These are phyloP conservation scores for Quercus lobata DNA, from an alignment of 331 rosid genomes.

Conservation along the genomic window DNA sequence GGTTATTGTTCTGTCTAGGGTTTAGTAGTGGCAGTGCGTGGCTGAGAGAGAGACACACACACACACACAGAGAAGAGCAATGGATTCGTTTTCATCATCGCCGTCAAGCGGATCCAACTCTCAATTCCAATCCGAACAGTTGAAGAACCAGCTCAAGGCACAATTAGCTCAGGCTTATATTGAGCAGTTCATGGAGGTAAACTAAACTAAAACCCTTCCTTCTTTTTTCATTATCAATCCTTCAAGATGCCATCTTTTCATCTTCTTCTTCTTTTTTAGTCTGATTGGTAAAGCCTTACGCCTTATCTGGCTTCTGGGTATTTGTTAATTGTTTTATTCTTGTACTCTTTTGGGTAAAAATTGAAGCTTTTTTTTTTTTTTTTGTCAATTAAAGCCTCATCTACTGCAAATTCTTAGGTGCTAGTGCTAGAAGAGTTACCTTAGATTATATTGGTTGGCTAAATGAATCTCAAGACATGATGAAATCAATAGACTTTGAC, in stretches of 20 bases:
- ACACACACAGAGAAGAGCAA: background rate
- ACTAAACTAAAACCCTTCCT: background rate
- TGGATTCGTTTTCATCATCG: conserved; percentile 90
- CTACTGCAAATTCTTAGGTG: background rate
- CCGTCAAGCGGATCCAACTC: conserved; percentile 47
- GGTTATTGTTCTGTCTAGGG: too few species aligned
- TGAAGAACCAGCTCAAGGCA: conserved; percentile 70
- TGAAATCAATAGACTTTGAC: background rate
- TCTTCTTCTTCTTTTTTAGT: background rate
- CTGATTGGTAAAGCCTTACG: background rate
- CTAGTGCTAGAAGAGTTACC: background rate
- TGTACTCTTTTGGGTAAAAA: background rate
- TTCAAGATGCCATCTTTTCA: background rate
- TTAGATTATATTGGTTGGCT: background rate
- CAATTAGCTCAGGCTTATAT: conserved; percentile 92
- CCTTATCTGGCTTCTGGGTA: background rate
- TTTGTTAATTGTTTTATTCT: background rate
- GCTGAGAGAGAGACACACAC: too few species aligned
- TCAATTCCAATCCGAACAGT: conserved; percentile 49
- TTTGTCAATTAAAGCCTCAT: background rate
- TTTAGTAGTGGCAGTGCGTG: too few species aligned
- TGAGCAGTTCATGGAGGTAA: conserved; percentile 93
- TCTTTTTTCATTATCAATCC: background rate
- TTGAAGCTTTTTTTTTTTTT: background rate
- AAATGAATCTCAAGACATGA: background rate